Evolutionary conservation across 148 eudicot genomes (phyloP), one percentile per base, ranked within the genome.

Genomic region (Rhododendron simsii): DNA sequence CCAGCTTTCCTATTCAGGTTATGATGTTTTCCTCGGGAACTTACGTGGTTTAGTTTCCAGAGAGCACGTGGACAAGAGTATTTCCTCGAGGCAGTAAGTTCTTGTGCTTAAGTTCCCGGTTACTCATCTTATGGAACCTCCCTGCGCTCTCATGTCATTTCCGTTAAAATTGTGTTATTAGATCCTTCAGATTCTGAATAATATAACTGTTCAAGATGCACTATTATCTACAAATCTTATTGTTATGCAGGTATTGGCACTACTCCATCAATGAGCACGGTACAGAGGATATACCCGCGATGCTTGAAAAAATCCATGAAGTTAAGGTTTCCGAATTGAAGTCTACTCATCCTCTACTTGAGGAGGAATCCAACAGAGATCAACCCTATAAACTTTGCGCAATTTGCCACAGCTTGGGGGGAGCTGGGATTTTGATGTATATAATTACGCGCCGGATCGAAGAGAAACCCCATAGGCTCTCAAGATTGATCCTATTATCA

Each of bases 191-290:
- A 74, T 74, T 16, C 5, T 50, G 47, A 84, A 4, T 20, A 84
- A 48, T 33, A 30, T 86, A 75, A 10, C 20, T 50, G n/a, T 85
- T 11, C 61, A 11, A 82, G 79, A 83, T 73, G 81, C 20, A 23
- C 28, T 3, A 35, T 35, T 63, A 35, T 15, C 75, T 37, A 26
- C 13, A 35, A 14, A 83, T 65, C 85, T 86, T 15, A 85, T 18
- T 30, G n/a, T 37, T 39, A 33, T 89, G 82, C 87, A 97, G 99
- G 93, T 97, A 97, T 81, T 97, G 99, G 98, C 89, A 80, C 51
- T 97, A 97, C 93, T 97, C 99, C 84, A 92, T 97, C 86, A 97
- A 97, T 77, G 99, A 97, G 91, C 99, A 95, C 81, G 98, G 98
- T 30, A 97, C 95, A 15, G 89, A 93, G 82, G 99, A 97, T 82